These are phyloP conservation scores for Eimeria falciformis DNA, from an alignment of 169 alveolate genomes.

Conservation along the genomic window DNA sequence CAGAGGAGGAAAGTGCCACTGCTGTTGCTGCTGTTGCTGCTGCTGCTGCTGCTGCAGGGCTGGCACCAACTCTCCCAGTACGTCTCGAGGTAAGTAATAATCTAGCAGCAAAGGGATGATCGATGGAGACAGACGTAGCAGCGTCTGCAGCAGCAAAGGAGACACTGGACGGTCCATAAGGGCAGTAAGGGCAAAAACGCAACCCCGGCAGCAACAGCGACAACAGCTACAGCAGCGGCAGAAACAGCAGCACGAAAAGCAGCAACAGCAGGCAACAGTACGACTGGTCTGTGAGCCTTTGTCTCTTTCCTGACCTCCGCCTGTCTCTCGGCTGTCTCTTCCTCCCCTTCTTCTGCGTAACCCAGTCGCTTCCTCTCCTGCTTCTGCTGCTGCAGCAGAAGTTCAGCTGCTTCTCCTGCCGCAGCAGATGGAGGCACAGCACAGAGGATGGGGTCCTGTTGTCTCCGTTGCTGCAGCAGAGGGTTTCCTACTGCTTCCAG, in stretches of 20 bases:
- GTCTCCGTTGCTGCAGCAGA: constrained; percentile 35
- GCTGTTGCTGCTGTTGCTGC: constrained; percentile 9
- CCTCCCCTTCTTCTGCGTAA: constrained; percentile 37
- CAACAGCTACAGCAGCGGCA: not conserved
- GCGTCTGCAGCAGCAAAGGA: constrained; percentile 46
- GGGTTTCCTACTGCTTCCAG: constrained; percentile 29
- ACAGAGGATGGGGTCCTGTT: not conserved
- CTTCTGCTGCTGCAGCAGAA: constrained; percentile 34
- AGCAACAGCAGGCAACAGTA: not conserved
- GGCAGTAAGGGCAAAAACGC: not conserved
- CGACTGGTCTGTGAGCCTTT: no score
- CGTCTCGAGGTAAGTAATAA: constrained; percentile 31
- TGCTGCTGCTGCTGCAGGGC: constrained; percentile 47
- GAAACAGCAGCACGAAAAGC: constrained; percentile 7
- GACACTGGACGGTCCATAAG: not conserved
- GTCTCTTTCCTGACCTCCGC: constrained; percentile 10
- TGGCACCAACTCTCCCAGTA: constrained; percentile 36
- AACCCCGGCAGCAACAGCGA: not conserved
- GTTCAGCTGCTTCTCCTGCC: constrained; percentile 38
- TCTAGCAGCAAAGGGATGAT: constrained; percentile 54
- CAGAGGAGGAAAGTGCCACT: not conserved
- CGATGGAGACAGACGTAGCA: constrained; percentile 22
- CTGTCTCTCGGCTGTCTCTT: constrained; percentile 23
- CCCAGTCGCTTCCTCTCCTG: constrained; percentile 6
- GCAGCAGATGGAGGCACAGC: not conserved